phyloP scores from a whole-genome alignment of 176 grass and related monocot species.

The Tillandsia fasciculata region DNA sequence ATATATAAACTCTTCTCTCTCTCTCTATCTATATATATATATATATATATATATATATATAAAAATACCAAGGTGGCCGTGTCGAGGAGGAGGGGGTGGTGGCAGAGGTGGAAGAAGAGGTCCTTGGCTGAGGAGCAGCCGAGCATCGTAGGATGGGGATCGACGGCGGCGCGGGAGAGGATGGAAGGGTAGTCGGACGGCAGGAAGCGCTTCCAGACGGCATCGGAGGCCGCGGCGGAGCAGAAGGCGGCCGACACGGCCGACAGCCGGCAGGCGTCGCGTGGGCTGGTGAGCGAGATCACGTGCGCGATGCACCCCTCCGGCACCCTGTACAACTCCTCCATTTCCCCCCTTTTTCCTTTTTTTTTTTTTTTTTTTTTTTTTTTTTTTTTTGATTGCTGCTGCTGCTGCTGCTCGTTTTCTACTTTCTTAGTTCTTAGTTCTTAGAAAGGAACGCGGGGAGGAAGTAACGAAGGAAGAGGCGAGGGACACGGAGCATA shows the following conservation, averaged over 20 bases:
- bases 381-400: background rate
- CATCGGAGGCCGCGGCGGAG: slow-evolving; percentile 49
- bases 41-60: no score
- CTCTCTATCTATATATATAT: no score
- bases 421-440: no score
- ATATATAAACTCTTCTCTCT: no score
- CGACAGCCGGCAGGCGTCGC: slow-evolving; percentile 44
- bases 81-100: slow-evolving; percentile 54
- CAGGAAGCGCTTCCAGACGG: slow-evolving; percentile 58
- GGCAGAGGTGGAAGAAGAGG: slow-evolving; percentile 57
- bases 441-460: no score
- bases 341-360: no score
- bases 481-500: no score
- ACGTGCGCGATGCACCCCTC: slow-evolving; percentile 65
- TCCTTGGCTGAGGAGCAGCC: slow-evolving; percentile 25
- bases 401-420: no score
- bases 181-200: slow-evolving; percentile 41
- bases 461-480: no score
- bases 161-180: slow-evolving; percentile 38
- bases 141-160: background rate
- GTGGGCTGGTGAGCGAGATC: slow-evolving; percentile 60
- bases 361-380: background rate
- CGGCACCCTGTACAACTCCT: slow-evolving; percentile 38
- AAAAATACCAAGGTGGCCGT: slow-evolving; percentile 43
- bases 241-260: slow-evolving; percentile 46